A percentile compares a stretch with the other conserved stretches of the same genome.
Conservation (phyloP, 1,139 yeast genomes). For the Zhuliangozyma blackwelliae region DNA sequence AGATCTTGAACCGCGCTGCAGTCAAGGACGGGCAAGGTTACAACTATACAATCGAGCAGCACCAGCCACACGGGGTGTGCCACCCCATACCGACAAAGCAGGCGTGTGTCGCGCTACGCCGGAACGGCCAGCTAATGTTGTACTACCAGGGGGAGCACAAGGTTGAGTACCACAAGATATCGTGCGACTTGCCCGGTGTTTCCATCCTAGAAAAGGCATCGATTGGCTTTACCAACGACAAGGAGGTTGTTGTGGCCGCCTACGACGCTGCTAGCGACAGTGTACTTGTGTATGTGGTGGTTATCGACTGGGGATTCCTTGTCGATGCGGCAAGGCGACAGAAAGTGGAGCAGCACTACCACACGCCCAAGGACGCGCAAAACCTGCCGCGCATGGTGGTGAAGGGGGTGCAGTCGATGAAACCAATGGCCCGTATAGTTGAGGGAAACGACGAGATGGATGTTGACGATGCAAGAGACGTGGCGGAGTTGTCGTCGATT, state of each 20-base stretch:
- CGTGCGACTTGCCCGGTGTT: slow-evolving; percentile 4
- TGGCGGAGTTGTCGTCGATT: slow-evolving; percentile 21
- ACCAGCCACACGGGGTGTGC: slow-evolving; percentile 55
- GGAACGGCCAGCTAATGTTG: slow-evolving; percentile 56
- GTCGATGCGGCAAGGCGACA: slow-evolving; percentile 46
- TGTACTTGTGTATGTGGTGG: slow-evolving; percentile 45
- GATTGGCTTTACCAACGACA: slow-evolving; percentile 56
- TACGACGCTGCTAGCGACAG: slow-evolving; percentile 37
- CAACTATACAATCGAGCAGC: slow-evolving; percentile 55
- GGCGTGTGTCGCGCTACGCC: slow-evolving; percentile 65
- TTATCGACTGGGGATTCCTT: slow-evolving; percentile 61
- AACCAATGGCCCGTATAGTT: slow-evolving; percentile 18
- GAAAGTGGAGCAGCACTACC: slow-evolving; percentile 47
- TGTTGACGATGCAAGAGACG: slow-evolving; percentile 8
- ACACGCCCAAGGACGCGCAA: slow-evolving; percentile 42
- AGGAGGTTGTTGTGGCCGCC: slow-evolving; percentile 44
- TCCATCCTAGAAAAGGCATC: slow-evolving; percentile 39
- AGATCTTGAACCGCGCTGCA: slow-evolving; percentile 53
- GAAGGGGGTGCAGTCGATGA: slow-evolving; percentile 26
- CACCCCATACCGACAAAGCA: slow-evolving; percentile 70
- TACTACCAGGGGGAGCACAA: slow-evolving; percentile 63
- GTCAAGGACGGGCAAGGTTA: slow-evolving; percentile 24
- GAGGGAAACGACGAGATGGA: slow-evolving; percentile 18
- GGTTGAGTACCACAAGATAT: slow-evolving; percentile 47
- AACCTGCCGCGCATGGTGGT: slow-evolving; percentile 22